Evolutionary conservation across 495 filamentous ascomycete species (phyloP).

Genomic region (Aspergillus haitiensis): DNA sequence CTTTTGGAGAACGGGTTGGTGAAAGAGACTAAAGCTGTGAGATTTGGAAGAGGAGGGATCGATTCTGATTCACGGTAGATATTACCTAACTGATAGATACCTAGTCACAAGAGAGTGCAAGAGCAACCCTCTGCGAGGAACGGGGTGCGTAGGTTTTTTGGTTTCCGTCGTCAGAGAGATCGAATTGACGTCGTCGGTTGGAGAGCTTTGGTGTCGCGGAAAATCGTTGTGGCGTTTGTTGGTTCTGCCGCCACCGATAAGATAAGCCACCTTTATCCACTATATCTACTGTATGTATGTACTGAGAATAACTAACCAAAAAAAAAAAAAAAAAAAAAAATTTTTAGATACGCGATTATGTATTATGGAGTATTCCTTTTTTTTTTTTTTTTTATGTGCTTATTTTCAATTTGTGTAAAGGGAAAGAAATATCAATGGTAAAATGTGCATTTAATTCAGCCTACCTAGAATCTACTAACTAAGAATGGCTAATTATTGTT

Average conservation of each 20-base stretch:
- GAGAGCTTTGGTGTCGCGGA: slow-evolving; percentile 32
- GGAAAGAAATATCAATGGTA: neutral
- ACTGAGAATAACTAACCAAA: no score
- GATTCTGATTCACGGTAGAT: no score
- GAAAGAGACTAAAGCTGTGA: neutral
- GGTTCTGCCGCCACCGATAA: slow-evolving; percentile 44
- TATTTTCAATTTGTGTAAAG: no score
- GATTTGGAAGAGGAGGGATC: no score
- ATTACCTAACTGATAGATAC: no score
- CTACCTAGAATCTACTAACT: neutral
- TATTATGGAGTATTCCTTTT: neutral
- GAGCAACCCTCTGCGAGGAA: no score
- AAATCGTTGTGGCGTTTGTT: slow-evolving; percentile 41
- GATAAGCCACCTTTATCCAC: slow-evolving; percentile 29
- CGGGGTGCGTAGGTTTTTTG: slow-evolving; percentile 1
- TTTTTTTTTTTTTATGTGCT: no score
- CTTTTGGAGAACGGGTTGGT: neutral
- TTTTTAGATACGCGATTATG: neutral
- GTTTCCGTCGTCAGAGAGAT: neutral
- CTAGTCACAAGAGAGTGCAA: no score
- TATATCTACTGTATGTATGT: neutral
- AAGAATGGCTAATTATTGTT: neutral
- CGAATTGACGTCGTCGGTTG: no score
- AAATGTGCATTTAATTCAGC: neutral
- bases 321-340: no score